Percentiles rank a stretch among this genome's conserved stretches.
These are phyloP conservation scores for Epichloe uncinata DNA, from an alignment of 2,329 filamentous ascomycete species.

Conservation along the genomic window DNA sequence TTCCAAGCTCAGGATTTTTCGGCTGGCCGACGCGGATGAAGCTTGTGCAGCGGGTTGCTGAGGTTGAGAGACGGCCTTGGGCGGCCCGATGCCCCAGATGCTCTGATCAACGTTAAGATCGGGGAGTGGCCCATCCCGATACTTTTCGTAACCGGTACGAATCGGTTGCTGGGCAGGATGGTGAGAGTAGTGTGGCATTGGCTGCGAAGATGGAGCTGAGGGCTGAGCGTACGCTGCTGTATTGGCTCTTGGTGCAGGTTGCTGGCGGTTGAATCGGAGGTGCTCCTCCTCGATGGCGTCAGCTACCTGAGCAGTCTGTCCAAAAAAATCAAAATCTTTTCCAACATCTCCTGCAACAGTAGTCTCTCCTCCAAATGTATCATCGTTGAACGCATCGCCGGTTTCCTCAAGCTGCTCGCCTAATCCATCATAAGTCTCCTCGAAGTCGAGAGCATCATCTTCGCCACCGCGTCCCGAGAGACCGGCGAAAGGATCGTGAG, in stretches of 20 bases:
- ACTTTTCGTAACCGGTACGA: constrained; percentile 82
- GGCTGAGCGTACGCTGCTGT: constrained; percentile 17
- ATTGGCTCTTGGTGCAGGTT: constrained; percentile 36
- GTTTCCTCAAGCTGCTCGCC: constrained; percentile 84
- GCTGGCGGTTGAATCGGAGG: constrained; percentile 64
- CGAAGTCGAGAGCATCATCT: constrained; percentile 59
- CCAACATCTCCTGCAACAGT: constrained; percentile 45
- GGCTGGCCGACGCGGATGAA: constrained; percentile 24
- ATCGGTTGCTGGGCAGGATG: constrained; percentile 42
- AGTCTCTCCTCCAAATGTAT: constrained; percentile 58
- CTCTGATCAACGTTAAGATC: constrained; percentile 87
- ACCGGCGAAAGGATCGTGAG: constrained; percentile 76
- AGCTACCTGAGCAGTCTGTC: constrained; percentile 76
- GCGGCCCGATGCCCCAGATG: constrained; percentile 70
- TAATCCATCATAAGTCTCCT: constrained; percentile 93
- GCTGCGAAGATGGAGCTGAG: constrained; percentile 16
- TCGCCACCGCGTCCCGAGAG: constrained; percentile 53
- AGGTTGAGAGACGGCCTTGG: constrained; percentile 26
- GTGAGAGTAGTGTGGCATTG: constrained; percentile 22
- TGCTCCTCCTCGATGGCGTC: constrained; percentile 86
- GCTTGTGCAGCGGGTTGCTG: constrained; percentile 13
- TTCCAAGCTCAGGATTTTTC: constrained; percentile 89
- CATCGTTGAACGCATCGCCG: constrained; percentile 90
- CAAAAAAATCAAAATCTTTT: constrained; percentile 99
- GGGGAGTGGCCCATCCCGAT: constrained; percentile 72